These are phyloP conservation scores for Tolypocladium amazonense DNA, from an alignment of 2,329 filamentous ascomycete genomes.

Conservation along the genomic window DNA sequence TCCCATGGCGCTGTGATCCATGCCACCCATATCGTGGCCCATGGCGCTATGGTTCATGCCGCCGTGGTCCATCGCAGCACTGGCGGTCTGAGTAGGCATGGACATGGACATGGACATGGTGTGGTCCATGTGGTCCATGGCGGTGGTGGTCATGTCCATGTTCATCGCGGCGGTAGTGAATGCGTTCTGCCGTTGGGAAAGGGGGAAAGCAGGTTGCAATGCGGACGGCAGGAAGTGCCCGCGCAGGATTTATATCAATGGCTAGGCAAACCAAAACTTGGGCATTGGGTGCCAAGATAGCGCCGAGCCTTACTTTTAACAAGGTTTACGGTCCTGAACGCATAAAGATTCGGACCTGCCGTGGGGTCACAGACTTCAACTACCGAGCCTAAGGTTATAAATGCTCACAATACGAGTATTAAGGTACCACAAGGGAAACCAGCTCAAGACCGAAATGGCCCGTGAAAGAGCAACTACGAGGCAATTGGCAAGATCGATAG, in stretches of 20 bases:
- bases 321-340: background rate
- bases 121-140: background rate
- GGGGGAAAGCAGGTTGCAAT: no score
- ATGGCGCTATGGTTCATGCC: constrained; percentile 8
- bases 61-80: constrained; percentile 4
- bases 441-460: background rate
- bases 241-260: background rate
- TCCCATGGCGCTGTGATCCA: constrained; percentile 4
- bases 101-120: constrained; percentile 3
- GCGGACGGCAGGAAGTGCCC: background rate
- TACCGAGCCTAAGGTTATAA: background rate
- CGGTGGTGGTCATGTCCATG: background rate
- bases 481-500: background rate
- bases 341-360: background rate
- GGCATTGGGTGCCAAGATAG: background rate
- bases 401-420: background rate
- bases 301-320: background rate
- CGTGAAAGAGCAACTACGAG: background rate
- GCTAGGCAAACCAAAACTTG: background rate
- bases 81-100: constrained; percentile 2
- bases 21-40: constrained; percentile 6
- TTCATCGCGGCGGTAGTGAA: background rate
- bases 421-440: background rate
- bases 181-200: background rate
- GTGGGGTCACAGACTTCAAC: background rate